Conservation (phyloP, 352 stramenopile species). For the Phytopythium cucurbitacearum region DNA sequence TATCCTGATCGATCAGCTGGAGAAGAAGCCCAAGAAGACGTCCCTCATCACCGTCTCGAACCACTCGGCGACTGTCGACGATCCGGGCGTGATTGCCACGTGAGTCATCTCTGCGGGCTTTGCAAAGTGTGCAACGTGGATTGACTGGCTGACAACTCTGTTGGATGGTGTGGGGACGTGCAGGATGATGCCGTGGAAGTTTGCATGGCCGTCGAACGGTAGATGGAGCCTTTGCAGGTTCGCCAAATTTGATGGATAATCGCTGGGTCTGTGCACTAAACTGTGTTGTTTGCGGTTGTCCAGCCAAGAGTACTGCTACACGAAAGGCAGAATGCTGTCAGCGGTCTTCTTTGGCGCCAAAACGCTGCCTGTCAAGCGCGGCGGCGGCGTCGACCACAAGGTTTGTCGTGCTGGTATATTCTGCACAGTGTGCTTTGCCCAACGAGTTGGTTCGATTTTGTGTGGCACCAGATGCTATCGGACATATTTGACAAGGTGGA, state of each 20-base stretch:
- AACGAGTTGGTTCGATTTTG: not conserved
- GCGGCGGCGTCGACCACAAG: conserved; percentile 65
- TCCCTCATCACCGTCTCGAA: conserved; percentile 82
- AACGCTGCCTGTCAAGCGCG: conserved; percentile 67
- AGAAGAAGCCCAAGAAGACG: conserved; percentile 35
- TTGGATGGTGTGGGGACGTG: not conserved
- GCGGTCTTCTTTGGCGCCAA: conserved; percentile 67
- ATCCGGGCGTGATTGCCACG: conserved; percentile 62
- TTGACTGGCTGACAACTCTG: conserved; percentile 7
- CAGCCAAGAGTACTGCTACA: conserved; percentile 86
- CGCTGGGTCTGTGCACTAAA: not conserved
- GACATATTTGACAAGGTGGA: conserved; percentile 80
- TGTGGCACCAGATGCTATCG: conserved; percentile 49
- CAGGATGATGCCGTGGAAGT: conserved; percentile 78
- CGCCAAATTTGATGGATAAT: conserved; percentile 5
- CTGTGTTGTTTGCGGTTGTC: not conserved
- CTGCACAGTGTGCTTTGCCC: not conserved
- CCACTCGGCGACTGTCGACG: conserved; percentile 80
- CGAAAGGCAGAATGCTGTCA: conserved; percentile 44
- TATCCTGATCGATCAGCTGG: conserved; percentile 34
- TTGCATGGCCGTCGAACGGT: conserved; percentile 38
- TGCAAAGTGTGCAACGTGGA: not conserved
- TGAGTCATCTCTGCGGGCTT: conserved; percentile 16
- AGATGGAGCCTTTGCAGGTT: conserved; percentile 79
- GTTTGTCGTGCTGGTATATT: conserved; percentile 14